Conservation (phyloP, 768 basidiomycete genomes). For the Leucosporidium yakuticum region DNA sequence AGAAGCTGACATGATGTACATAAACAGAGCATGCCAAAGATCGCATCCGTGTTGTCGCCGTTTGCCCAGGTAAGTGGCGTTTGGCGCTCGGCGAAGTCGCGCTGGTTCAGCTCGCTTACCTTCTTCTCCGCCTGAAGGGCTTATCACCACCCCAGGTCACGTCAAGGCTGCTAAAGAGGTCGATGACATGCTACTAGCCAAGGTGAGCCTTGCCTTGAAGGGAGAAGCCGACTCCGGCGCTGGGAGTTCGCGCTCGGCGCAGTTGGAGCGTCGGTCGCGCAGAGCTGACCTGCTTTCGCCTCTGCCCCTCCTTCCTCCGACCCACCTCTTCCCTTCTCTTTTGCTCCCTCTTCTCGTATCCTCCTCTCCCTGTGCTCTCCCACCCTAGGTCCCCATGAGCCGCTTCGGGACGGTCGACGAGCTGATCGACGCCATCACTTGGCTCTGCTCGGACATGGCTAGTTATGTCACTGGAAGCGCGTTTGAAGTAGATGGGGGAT, state of each 20-base stretch:
- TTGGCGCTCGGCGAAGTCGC: too few relatives aligned
- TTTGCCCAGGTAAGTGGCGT: not conserved
- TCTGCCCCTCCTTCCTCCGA: too few relatives aligned
- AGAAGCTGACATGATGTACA: not conserved
- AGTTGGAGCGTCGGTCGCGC: too few relatives aligned
- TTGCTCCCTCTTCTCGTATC: not conserved
- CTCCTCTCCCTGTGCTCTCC: not conserved
- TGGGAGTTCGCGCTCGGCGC: too few relatives aligned
- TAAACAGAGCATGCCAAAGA: not conserved
- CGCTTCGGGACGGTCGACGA: not conserved
- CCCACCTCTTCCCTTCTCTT: too few relatives aligned
- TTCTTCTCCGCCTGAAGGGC: not conserved
- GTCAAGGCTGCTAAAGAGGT: not conserved
- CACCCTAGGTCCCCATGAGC: not conserved
- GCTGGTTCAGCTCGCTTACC: too few relatives aligned
- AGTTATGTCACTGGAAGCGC: not conserved
- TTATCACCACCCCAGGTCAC: not conserved
- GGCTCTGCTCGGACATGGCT: not conserved
- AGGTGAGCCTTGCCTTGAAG: not conserved
- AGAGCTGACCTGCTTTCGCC: too few relatives aligned
- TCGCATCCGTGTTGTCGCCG: not conserved
- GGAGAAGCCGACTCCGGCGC: too few relatives aligned
- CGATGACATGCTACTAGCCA: not conserved
- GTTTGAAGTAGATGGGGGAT: not conserved
- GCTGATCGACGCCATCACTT: not conserved